Evolutionary conservation across 2,329 filamentous ascomycete genomes (phyloP).

Genomic region (Cercospora sp.): DNA sequence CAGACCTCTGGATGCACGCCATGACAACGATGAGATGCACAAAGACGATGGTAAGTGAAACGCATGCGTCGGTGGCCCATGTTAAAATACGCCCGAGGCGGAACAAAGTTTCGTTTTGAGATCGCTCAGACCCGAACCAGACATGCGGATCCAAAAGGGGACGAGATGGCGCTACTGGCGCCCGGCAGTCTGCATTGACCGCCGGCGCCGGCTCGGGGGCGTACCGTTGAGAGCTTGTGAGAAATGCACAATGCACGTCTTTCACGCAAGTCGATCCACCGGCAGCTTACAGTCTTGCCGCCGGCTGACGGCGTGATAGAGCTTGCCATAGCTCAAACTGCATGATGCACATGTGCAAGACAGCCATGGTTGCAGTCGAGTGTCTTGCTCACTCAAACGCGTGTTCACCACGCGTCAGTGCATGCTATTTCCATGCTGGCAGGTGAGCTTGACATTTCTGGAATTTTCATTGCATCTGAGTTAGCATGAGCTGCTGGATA

Average conservation of each 20-base stretch:
- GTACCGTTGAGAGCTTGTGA: constrained; percentile 5
- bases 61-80: constrained; percentile 13
- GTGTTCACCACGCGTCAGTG: neutral
- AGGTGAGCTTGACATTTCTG: neutral
- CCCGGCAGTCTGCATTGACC: constrained; percentile 6
- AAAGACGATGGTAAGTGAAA: constrained; percentile 7
- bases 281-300: neutral
- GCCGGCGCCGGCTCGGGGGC: neutral
- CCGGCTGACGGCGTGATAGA: neutral
- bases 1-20: neutral
- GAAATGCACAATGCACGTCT: neutral
- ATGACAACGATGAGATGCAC: neutral
- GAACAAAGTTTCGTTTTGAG: constrained; percentile 1
- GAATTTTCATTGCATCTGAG: neutral
- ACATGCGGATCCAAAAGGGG: neutral
- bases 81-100: neutral
- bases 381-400: neutral
- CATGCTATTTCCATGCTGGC: neutral
- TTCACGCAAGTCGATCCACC: neutral
- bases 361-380: neutral
- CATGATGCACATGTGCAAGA: neutral
- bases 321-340: neutral
- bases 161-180: constrained; percentile 10
- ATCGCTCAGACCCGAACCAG: constrained; percentile 11
- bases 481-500: neutral